phyloP scores from a whole-genome alignment of 1,139 yeast species.

The Pichia sp. region DNA sequence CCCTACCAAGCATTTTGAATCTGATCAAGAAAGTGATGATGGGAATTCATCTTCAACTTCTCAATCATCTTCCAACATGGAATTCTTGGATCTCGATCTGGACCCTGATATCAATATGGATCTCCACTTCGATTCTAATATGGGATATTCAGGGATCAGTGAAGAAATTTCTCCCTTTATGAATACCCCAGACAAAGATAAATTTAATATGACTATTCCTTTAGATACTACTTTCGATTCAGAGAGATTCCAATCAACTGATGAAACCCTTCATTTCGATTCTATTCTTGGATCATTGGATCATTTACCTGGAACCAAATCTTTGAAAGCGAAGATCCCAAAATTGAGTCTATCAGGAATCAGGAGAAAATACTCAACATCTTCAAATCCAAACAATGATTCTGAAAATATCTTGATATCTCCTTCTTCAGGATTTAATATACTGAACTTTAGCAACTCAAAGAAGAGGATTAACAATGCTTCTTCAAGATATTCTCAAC shows the following conservation, averaged over 20 bases:
- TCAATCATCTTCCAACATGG: background rate
- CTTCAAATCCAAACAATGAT: background rate
- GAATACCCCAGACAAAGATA: background rate
- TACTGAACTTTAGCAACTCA: constrained; percentile 1
- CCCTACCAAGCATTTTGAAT: background rate
- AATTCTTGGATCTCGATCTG: background rate
- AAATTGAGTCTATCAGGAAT: background rate
- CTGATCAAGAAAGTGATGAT: background rate
- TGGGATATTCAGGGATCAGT: background rate
- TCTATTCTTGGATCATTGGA: background rate
- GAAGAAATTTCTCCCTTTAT: background rate
- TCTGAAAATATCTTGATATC: constrained; percentile 1
- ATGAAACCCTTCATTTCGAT: background rate
- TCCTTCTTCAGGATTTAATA: constrained; percentile 9
- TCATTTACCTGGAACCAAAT: background rate
- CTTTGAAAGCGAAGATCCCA: background rate
- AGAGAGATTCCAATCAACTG: background rate
- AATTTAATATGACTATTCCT: constrained; percentile 4
- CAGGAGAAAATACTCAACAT: background rate
- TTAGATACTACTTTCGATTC: background rate
- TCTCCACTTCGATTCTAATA: constrained; percentile 1
- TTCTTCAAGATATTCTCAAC: background rate
- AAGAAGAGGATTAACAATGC: background rate
- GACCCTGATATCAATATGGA: constrained; percentile 1
- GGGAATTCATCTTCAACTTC: background rate